phyloP scores from a whole-genome alignment of 768 basidiomycete species.

The Naganishia onofrii region DNA sequence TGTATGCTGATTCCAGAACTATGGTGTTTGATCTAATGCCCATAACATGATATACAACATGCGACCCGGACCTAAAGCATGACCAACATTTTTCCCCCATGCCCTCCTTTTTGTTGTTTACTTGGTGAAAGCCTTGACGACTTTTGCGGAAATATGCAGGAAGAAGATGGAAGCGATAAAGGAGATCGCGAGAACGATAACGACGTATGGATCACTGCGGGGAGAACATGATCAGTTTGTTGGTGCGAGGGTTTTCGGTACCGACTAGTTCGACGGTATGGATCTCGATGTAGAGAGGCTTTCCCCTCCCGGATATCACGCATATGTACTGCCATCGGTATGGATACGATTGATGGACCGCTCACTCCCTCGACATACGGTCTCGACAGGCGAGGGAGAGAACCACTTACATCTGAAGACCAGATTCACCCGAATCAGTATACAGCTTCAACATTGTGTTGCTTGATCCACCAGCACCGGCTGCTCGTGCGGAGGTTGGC shows the following conservation, averaged over 20 bases:
- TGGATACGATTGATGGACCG: too few relatives aligned
- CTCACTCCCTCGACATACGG: not conserved
- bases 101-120: not conserved
- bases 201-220: conserved; percentile 88
- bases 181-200: conserved; percentile 87
- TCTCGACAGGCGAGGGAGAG: not conserved
- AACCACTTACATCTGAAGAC: conserved; percentile 86
- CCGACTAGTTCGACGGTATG: not conserved
- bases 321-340: too few relatives aligned
- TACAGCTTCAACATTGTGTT: conserved; percentile 99
- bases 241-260: not conserved
- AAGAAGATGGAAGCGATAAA: conserved; percentile 99
- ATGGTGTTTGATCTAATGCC: not conserved
- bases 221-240: not conserved
- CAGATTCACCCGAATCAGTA: conserved; percentile 90
- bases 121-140: conserved; percentile 76
- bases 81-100: not conserved
- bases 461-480: conserved; percentile 91
- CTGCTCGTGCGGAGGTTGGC: conserved; percentile 83
- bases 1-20: not conserved
- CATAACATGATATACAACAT: conserved; percentile 24
- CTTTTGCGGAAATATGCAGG: conserved; percentile 92
- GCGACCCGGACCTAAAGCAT: not conserved
- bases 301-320: too few relatives aligned
- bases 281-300: too few relatives aligned